These are phyloP conservation scores for Pseudocercospora musae DNA, from an alignment of 2,329 filamentous ascomycete genomes.

Conservation along the genomic window DNA sequence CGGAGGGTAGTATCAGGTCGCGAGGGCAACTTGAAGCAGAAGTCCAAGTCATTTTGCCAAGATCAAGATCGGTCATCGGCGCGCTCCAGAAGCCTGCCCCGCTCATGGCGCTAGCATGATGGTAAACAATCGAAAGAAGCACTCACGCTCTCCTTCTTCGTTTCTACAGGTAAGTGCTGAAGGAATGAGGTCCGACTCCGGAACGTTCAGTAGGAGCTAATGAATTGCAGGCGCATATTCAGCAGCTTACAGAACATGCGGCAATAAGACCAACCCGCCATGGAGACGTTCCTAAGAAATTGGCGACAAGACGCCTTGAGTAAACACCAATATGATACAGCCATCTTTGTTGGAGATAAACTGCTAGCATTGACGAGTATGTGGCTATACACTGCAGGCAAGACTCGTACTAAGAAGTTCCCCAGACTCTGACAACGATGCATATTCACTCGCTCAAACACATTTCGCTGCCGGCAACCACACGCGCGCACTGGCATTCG, in stretches of 20 bases:
- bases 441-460: slow-evolving; percentile 96
- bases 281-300: slow-evolving; percentile 90
- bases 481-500: slow-evolving; percentile 81
- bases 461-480: slow-evolving; percentile 96
- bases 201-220: background rate
- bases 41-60: background rate
- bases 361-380: slow-evolving; percentile 86
- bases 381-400: slow-evolving; percentile 25
- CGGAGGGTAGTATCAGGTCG: background rate
- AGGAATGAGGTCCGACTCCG: background rate
- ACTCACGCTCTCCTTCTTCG: slow-evolving; percentile 2
- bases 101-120: background rate
- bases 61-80: background rate
- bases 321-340: slow-evolving; percentile 93
- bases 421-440: slow-evolving; percentile 85
- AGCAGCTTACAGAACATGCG: slow-evolving; percentile 5
- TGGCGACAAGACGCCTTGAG: slow-evolving; percentile 96
- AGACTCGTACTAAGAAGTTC: background rate
- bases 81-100: background rate
- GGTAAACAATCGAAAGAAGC: slow-evolving; percentile 1
- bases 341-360: slow-evolving; percentile 97
- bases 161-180: slow-evolving; percentile 19
- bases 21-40: background rate
- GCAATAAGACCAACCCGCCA: slow-evolving; percentile 39
- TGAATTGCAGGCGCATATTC: background rate